Evolutionary conservation across 73 alveolate genomes (phyloP).

Genomic region (Paramecium primaurelia): DNA sequence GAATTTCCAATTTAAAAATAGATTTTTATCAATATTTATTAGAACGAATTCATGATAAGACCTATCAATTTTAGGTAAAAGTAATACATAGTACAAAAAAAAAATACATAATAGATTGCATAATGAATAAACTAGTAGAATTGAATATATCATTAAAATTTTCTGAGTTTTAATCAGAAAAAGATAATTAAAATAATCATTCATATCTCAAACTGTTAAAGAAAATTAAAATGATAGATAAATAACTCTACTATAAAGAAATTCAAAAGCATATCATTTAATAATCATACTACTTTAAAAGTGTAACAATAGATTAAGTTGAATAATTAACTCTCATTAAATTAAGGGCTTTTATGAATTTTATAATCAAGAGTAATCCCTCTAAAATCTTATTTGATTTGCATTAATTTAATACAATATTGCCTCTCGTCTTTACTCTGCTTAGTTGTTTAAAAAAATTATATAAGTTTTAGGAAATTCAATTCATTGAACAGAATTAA

Average conservation of each 20-base stretch:
- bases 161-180: neutral
- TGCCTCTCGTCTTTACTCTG: neutral
- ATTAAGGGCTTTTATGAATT: neutral
- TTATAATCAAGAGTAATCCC: neutral
- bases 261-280: neutral
- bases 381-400: neutral
- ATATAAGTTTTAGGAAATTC: neutral
- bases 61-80: neutral
- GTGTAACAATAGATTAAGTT: neutral
- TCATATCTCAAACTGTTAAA: neutral
- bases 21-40: neutral
- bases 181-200: neutral
- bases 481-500: neutral
- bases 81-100: neutral
- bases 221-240: neutral
- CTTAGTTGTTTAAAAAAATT: neutral
- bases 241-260: neutral
- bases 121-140: neutral
- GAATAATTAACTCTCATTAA: neutral
- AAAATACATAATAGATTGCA: neutral
- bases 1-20: neutral
- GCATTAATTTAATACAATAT: neutral
- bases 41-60: neutral
- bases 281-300: neutral
- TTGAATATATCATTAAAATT: neutral